These are phyloP conservation scores for Diddensiella caesifluorescens DNA, from an alignment of 805 yeast genomes.

Conservation along the genomic window DNA sequence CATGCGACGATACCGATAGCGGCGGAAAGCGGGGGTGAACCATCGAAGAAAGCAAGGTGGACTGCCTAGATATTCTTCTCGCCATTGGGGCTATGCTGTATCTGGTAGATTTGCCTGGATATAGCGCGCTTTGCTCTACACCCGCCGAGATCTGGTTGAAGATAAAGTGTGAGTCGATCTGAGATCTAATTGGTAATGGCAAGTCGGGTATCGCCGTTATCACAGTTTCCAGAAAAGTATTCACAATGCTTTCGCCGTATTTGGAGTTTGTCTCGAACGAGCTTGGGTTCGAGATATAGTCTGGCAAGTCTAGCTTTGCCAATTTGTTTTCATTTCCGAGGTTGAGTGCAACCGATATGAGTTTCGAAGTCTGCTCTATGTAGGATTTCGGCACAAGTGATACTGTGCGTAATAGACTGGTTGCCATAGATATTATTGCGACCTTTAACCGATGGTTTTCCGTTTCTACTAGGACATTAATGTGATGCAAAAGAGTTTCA, in stretches of 20 bases:
- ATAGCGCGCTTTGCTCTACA: conserved; percentile 54
- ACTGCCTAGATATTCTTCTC: conserved; percentile 42
- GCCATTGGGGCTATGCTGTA: conserved; percentile 71
- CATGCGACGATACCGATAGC: conserved; percentile 14
- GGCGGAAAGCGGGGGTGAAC: conserved; percentile 73
- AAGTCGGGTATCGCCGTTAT: conserved; percentile 44
- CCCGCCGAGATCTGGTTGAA: conserved; percentile 29
- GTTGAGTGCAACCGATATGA: conserved; percentile 10
- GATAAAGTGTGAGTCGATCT: conserved; percentile 45
- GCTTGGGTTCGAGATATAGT: conserved; percentile 19
- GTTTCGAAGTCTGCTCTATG: conserved; percentile 5
- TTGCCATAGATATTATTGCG: conserved; percentile 12
- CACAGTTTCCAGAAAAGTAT: conserved; percentile 45
- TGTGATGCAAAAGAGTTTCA: conserved; percentile 35
- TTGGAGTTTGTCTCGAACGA: conserved; percentile 12
- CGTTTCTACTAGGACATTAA: conserved; percentile 7
- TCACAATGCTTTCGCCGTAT: conserved; percentile 28
- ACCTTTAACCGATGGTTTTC: conserved; percentile 3
- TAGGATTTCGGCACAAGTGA: conserved; percentile 8
- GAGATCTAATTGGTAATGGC: conserved; percentile 59
- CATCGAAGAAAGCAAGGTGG: conserved; percentile 50
- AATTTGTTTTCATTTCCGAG: conserved; percentile 6
- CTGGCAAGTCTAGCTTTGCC: conserved; percentile 15
- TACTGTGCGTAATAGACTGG: conserved; percentile 12
- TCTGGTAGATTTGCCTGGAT: conserved; percentile 58